These are phyloP conservation scores for Stagonosporopsis chrysanthemi DNA, from an alignment of 2,329 filamentous ascomycete species.

Conservation along the genomic window DNA sequence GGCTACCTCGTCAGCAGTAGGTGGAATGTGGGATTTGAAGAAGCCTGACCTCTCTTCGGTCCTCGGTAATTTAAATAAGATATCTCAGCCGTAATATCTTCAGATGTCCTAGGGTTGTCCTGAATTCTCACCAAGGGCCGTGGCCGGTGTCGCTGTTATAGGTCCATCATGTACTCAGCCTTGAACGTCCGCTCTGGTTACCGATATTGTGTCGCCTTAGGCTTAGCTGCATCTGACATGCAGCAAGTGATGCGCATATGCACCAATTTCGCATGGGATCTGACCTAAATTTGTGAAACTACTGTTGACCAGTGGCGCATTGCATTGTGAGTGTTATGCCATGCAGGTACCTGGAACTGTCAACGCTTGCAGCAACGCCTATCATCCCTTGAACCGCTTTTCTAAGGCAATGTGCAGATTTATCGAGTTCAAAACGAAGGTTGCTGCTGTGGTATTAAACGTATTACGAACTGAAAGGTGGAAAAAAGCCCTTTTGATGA, in stretches of 20 bases:
- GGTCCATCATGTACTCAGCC: not conserved
- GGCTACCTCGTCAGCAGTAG: not conserved
- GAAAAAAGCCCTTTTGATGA: conserved; percentile 10
- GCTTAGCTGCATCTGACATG: not conserved
- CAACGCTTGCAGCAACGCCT: too few relatives aligned
- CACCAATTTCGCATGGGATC: not conserved
- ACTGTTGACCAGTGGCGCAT: not conserved
- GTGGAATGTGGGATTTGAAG: conserved; percentile 1
- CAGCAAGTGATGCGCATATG: not conserved
- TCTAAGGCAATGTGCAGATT: too few relatives aligned
- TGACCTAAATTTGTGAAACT: not conserved
- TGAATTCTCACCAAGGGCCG: not conserved
- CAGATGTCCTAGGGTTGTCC: not conserved
- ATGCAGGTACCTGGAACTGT: too few relatives aligned
- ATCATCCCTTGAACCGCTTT: too few relatives aligned
- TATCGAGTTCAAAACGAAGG: not conserved
- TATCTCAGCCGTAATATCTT: not conserved
- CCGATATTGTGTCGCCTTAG: not conserved
- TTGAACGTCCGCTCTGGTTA: not conserved
- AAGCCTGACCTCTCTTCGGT: not conserved
- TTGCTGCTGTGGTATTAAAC: conserved; percentile 11
- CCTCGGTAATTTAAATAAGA: not conserved
- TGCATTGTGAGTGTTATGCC: too few relatives aligned
- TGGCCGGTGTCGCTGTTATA: not conserved
- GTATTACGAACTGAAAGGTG: conserved; percentile 1